Base-by-base conservation (phyloP, 768 basidiomycete genomes). In the Lentinula sp. region DNA sequence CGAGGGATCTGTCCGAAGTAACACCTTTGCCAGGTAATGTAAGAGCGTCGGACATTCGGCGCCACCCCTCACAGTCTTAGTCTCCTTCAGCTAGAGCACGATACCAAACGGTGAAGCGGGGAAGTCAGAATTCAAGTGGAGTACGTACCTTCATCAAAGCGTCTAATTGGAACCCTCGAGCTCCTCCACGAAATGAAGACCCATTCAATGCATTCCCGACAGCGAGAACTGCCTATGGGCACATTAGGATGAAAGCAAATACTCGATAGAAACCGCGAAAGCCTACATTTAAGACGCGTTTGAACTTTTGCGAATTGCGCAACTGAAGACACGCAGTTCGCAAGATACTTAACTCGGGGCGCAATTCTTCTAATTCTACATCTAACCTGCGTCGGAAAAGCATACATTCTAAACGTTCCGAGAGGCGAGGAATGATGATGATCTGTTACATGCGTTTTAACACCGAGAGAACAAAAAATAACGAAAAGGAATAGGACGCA, bases 121-220 rank as follows among this genome's bases (percentile, higher is more conserved):
- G 1, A 61, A 28, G 63, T 37, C 23, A 36, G 51, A 23, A 46
- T 32, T 42, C 33, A 9, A 9, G 23, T 18, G 23, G 64, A 18
- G 20, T 16, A 59, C 70, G 18, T 57, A 93, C 94, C 86, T 95
- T 94, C 23, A 86, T 70, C 28, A 98, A 72, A 0, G 89, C 85
- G 59, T 91, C 89, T 28, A 98, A 75, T 66, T 87, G 89, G 74
- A 98, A 96, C 1, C 95, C 95, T 4, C 75, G 77, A 13, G 95
- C 95, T 37, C 84, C 82, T 16, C 95, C 95, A 42, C 94, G 85
- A 72, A 92, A 94, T 0, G 84, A 88, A 1, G 90, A 86, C 1
- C 81, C 82, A 70, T 98, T 97, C 64, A 98, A 72, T 0, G 81
- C 81, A 67, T 97, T 98, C 0, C 95, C 95, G 16, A 96, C 77